phyloP scores from a whole-genome alignment of 345 rosid species.

The Laguncularia racemosa region DNA sequence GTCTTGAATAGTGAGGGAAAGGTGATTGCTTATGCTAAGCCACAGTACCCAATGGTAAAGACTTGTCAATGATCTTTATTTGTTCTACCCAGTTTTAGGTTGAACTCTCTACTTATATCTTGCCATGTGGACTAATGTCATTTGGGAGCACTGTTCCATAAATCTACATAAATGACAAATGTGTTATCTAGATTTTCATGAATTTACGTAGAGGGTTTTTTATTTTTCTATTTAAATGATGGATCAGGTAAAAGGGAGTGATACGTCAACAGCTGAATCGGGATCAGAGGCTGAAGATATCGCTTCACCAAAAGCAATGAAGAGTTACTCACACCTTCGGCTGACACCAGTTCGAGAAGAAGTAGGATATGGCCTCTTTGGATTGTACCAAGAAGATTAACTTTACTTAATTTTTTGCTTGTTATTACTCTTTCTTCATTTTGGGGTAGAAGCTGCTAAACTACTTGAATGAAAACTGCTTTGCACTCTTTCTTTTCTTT shows the following conservation, averaged over 20 bases:
- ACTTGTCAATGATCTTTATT: background rate
- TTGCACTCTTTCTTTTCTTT: too few relatives aligned
- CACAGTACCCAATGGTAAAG: conserved; percentile 63
- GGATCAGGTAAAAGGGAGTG: conserved; percentile 82
- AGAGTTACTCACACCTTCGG: conserved; percentile 73
- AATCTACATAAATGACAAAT: too few relatives aligned
- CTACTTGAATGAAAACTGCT: too few relatives aligned
- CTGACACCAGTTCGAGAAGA: conserved; percentile 98
- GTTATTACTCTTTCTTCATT: too few relatives aligned
- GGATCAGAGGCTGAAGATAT: conserved; percentile 99
- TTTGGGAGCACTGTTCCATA: too few relatives aligned
- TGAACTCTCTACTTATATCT: background rate
- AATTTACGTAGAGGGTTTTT: background rate
- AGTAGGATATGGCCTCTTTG: conserved; percentile 29
- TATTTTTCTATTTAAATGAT: conserved; percentile 2
- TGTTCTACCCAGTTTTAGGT: background rate
- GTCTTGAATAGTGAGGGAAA: conserved; percentile 83
- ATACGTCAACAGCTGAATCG: conserved; percentile 97
- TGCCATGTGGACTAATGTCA: background rate
- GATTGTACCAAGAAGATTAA: background rate
- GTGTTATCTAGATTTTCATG: background rate
- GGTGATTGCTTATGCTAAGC: conserved; percentile 92
- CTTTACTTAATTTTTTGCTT: conserved; percentile 1
- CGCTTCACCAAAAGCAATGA: conserved; percentile 80
- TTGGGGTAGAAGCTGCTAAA: too few relatives aligned